phyloP scores from a whole-genome alignment of 441 rosid genomes.

The Brassica balearica region DNA sequence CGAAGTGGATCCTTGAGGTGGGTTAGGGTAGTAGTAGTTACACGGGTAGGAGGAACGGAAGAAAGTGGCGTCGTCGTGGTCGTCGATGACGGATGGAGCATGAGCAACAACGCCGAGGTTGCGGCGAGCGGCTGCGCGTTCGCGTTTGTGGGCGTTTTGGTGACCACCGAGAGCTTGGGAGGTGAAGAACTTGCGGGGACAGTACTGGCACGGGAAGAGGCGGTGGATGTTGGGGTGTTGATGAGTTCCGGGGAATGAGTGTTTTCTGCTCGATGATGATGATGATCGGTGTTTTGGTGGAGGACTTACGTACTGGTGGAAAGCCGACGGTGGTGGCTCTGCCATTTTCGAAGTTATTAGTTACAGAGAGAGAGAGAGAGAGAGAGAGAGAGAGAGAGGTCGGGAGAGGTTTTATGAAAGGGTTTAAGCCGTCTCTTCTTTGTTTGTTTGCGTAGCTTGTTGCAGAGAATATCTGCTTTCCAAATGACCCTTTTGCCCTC shows the following conservation, averaged over 20 bases:
- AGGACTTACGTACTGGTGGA: constrained; percentile 30
- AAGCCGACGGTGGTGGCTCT: constrained; percentile 51
- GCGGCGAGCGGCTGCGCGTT: constrained; percentile 83
- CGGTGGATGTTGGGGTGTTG: constrained; percentile 50
- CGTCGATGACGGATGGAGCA: neutral
- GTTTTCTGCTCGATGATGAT: constrained; percentile 43
- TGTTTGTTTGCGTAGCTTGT: constrained; percentile 47
- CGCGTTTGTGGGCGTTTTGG: constrained; percentile 96
- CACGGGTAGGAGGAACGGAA: constrained; percentile 33
- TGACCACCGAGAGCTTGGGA: constrained; percentile 98
- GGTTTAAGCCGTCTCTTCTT: constrained; percentile 38
- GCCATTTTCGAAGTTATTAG: constrained; percentile 52
- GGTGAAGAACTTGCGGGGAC: constrained; percentile 86
- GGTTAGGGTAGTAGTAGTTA: constrained; percentile 27
- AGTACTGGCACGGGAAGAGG: constrained; percentile 78
- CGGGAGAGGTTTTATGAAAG: constrained; percentile 39
- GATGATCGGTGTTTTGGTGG: constrained; percentile 44
- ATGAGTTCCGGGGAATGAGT: constrained; percentile 37
- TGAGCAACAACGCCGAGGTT: constrained; percentile 40
- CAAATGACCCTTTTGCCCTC: constrained; percentile 23
- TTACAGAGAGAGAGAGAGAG: constrained; percentile 3
- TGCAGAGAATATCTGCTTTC: constrained; percentile 40
- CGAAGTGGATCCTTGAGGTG: constrained; percentile 22
- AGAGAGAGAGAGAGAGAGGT: constrained; percentile 2
- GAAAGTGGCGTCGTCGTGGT: constrained; percentile 17